Base-by-base conservation (phyloP, 805 yeast genomes). In the Pichia cephalocereana region DNA sequence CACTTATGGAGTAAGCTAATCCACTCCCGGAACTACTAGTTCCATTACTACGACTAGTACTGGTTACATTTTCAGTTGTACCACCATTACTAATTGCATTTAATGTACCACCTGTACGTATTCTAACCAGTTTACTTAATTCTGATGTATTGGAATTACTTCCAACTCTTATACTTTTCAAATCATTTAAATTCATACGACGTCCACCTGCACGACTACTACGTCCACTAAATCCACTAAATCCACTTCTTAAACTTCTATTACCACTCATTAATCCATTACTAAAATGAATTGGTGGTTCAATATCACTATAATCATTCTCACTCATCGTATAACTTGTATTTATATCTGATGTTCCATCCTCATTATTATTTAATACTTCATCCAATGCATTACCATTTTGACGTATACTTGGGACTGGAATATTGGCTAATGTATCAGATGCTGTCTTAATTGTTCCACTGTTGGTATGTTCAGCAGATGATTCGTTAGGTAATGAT, bases 1-100 rank as follows among this genome's bases (percentile, higher is more conserved):
- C 52, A 12, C 38, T 41, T 11, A 55, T 44, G 12, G 53, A 49
- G 31, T 37, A 54, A 6, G 58, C 58, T 28, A 55, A 43, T 53
- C 58, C 40, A 17, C 32, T 17, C 4, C 32, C 36, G n/a, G 19
- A 19, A 15, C 37, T 37, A n/a, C 17, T 1, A 2, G 37, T 15
- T 10, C 37, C 37, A 15, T 15, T 34, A 14, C n/a, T 34, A 15
- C 17, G 15, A 34, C 12, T 34, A 4, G 17, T 37, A 8, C 15
- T 11, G n/a, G 15, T 37, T n/a, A 2, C 15, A 37, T n/a, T 37
- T 8, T 11, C 23, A 9, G 7, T 14, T 3, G 19, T 9, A 17
- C 19, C 23, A n/a, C 26, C 32, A 6, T 18, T 27, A 8, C 2
- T 15, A 19, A 30, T 42, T 5, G 26, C 11, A 17, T 36, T 12